These are phyloP conservation scores for Raphidocelis subcapitata DNA, from an alignment of 139 green algal species.

Conservation along the genomic window DNA sequence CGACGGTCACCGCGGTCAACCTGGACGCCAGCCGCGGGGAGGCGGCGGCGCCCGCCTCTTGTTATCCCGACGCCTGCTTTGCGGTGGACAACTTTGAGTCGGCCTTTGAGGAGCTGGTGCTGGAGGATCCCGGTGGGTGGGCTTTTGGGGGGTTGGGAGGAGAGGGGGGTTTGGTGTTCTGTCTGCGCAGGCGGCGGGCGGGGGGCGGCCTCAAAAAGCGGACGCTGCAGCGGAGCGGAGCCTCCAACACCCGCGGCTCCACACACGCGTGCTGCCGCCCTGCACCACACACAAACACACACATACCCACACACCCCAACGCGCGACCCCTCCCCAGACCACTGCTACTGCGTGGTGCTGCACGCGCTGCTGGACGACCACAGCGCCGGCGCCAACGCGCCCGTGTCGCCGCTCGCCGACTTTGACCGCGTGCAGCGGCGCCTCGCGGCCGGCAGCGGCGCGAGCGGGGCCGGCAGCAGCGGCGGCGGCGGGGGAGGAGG, in stretches of 20 bases:
- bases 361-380: conserved; percentile 36
- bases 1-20: conserved; percentile 58
- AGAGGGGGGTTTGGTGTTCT: not conserved
- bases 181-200: no score
- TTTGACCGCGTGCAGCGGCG: not conserved
- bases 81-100: conserved; percentile 73
- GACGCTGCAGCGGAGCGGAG: no score
- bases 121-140: not conserved
- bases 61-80: conserved; percentile 81
- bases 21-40: conserved; percentile 45
- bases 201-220: no score
- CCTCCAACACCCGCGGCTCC: no score
- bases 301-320: no score
- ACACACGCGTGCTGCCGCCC: no score
- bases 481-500: no score
- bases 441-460: no score
- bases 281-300: no score
- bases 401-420: no score
- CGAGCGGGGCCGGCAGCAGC: no score
- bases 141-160: not conserved
- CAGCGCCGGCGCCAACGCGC: not conserved
- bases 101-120: conserved; percentile 60
- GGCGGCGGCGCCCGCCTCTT: conserved; percentile 23
- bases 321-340: no score
- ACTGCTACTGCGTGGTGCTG: conserved; percentile 68